Conservation (phyloP, 192 early-diverging fungal genomes). For the Entomortierella parvispora region DNA sequence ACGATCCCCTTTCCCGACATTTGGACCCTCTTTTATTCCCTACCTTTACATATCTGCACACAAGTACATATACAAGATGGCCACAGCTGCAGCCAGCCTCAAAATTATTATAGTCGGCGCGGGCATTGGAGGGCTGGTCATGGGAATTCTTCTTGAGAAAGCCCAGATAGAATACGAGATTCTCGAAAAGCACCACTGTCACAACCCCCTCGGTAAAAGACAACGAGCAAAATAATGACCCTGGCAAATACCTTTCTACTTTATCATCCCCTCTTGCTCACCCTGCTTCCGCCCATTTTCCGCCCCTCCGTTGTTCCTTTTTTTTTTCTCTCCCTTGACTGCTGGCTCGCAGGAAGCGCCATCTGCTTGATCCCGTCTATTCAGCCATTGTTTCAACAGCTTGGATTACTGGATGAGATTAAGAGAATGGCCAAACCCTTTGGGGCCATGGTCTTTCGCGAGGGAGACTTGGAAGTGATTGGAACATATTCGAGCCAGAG, state of each 20-base stretch:
- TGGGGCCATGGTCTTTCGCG: constrained; percentile 23
- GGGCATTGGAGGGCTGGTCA: constrained; percentile 25
- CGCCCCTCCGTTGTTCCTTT: too few species aligned
- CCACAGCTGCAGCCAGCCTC: not conserved
- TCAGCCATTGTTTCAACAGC: constrained; percentile 21
- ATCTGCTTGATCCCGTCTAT: constrained; percentile 25
- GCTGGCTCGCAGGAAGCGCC: constrained; percentile 20
- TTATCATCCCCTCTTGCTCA: not conserved
- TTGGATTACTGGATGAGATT: constrained; percentile 28
- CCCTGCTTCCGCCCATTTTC: not conserved
- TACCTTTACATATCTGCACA: too few species aligned
- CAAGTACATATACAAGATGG: too few species aligned
- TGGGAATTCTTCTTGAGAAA: constrained; percentile 21
- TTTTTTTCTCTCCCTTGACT: constrained; percentile 6
- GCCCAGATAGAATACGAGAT: constrained; percentile 30
- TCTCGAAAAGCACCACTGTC: constrained; percentile 22
- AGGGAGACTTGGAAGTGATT: constrained; percentile 12
- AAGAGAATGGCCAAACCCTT: constrained; percentile 25
- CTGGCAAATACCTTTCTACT: not conserved
- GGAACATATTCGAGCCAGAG: constrained; percentile 9
- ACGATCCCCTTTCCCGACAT: too few species aligned
- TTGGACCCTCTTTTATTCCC: too few species aligned
- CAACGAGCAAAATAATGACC: not conserved
- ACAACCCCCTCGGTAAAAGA: constrained; percentile 23
- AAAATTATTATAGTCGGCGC: constrained; percentile 23